Percentiles rank a stretch among this genome's conserved stretches.
phyloP scores from a whole-genome alignment of 2,329 filamentous ascomycete species.

The Whalleya microplaca region DNA sequence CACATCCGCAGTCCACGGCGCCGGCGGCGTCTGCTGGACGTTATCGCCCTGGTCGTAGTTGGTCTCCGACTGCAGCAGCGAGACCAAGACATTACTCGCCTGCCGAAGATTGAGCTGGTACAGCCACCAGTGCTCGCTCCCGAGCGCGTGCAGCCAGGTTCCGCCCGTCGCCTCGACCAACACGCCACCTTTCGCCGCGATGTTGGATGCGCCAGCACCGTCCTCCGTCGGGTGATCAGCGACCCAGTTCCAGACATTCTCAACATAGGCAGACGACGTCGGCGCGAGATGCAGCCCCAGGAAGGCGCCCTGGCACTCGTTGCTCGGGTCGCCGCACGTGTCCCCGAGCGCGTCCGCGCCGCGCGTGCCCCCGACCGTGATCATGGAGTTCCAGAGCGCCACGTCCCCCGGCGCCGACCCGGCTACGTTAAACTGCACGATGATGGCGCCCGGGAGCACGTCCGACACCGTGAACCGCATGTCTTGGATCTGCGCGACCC shows the following conservation, averaged over 20 bases:
- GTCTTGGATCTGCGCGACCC: constrained; percentile 66
- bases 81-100: constrained; percentile 54
- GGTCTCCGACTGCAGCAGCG: constrained; percentile 58
- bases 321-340: constrained; percentile 36
- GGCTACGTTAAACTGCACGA: constrained; percentile 53
- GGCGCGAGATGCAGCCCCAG: constrained; percentile 51
- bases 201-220: constrained; percentile 47
- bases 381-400: constrained; percentile 41
- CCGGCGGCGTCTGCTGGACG: constrained; percentile 39
- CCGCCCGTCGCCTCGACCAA: constrained; percentile 50
- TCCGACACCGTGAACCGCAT: constrained; percentile 67
- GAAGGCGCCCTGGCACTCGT: constrained; percentile 49
- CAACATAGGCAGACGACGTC: constrained; percentile 50
- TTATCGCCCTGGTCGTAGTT: constrained; percentile 52
- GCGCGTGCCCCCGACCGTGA: constrained; percentile 43
- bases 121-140: constrained; percentile 60
- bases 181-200: constrained; percentile 54
- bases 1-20: constrained; percentile 44
- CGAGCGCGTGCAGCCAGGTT: constrained; percentile 56
- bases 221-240: constrained; percentile 55
- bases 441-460: constrained; percentile 61
- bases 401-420: constrained; percentile 39
- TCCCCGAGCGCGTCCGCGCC: constrained; percentile 35
- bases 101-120: constrained; percentile 60
- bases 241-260: constrained; percentile 58